These are phyloP conservation scores for Lasiosphaeria miniovina DNA, from an alignment of 495 filamentous ascomycete genomes.

Conservation along the genomic window DNA sequence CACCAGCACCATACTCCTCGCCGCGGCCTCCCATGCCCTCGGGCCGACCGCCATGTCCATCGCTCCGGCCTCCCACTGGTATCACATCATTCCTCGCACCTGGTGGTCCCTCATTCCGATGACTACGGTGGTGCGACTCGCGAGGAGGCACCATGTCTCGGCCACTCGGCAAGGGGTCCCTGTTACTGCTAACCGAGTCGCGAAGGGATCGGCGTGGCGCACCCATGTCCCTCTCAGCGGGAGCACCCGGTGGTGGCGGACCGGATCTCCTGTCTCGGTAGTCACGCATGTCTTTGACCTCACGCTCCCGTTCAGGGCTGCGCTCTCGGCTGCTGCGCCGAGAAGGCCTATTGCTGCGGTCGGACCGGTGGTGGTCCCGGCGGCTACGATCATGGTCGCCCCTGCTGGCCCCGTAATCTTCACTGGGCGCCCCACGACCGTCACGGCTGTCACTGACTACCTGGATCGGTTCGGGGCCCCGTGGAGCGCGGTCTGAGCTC, in stretches of 20 bases:
- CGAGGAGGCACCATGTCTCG: constrained; percentile 29
- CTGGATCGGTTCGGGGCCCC: constrained; percentile 27
- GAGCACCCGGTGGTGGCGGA: constrained; percentile 16
- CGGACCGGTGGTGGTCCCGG: constrained; percentile 39
- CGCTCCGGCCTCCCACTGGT: constrained; percentile 6
- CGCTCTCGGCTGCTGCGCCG: constrained; percentile 45
- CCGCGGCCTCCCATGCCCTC: constrained; percentile 15
- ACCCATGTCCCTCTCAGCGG: constrained; percentile 19
- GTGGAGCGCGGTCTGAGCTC: constrained; percentile 17
- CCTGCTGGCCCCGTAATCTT: constrained; percentile 29
- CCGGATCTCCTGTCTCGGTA: constrained; percentile 34
- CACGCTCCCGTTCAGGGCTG: constrained; percentile 36
- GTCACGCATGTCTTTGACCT: constrained; percentile 37
- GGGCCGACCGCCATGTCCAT: constrained; percentile 14
- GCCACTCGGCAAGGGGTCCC: constrained; percentile 18
- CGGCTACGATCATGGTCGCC: constrained; percentile 44
- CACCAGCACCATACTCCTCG: constrained; percentile 19
- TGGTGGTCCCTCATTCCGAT: constrained; percentile 20
- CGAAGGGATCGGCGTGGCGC: constrained; percentile 25
- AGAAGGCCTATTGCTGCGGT: constrained; percentile 39
- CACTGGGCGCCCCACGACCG: constrained; percentile 15
- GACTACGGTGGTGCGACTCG: constrained; percentile 23
- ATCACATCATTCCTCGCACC: constrained; percentile 14
- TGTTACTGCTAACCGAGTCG: constrained; percentile 18
- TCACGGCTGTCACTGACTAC: constrained; percentile 32